A percentile compares a stretch with the other conserved stretches of the same genome.
Conservation (phyloP, 805 yeast species). For the Lachancea sp. region DNA sequence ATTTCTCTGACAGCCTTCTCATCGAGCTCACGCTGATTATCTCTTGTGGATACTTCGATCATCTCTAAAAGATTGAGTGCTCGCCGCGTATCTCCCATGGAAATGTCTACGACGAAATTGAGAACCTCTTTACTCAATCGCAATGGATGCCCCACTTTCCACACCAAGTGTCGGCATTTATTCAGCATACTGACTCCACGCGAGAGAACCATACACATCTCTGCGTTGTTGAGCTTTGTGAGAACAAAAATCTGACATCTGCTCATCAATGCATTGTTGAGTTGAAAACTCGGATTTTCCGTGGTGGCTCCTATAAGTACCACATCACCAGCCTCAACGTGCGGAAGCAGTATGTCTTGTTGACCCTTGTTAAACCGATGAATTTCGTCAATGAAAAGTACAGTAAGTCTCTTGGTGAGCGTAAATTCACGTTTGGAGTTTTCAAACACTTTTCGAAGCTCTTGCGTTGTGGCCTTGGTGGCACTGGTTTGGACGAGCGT, state of each 20-base stretch:
- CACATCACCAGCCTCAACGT: constrained; percentile 76
- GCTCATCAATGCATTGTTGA: constrained; percentile 76
- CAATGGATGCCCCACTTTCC: constrained; percentile 35
- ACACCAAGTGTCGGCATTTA: constrained; percentile 48
- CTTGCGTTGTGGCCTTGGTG: constrained; percentile 51
- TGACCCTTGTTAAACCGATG: constrained; percentile 83
- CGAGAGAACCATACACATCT: constrained; percentile 46
- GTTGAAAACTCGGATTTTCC: constrained; percentile 81
- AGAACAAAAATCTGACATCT: constrained; percentile 77
- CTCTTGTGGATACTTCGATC: constrained; percentile 64
- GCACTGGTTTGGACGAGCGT: constrained; percentile 80
- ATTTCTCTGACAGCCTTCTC: constrained; percentile 34
- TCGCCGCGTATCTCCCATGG: constrained; percentile 85
- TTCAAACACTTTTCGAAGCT: constrained; percentile 56
- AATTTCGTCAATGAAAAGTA: constrained; percentile 85
- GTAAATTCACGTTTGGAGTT: constrained; percentile 33
- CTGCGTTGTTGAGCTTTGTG: constrained; percentile 43
- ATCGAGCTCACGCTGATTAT: constrained; percentile 28
- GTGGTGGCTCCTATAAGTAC: constrained; percentile 94
- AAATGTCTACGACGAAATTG: constrained; percentile 60
- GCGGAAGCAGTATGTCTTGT: constrained; percentile 81
- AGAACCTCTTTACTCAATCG: constrained; percentile 51
- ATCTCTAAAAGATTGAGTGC: constrained; percentile 78
- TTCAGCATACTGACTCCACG: constrained; percentile 58
- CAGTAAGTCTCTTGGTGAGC: constrained; percentile 47